Conservation (phyloP, 2,329 filamentous ascomycete genomes). For the Ophiostoma triangulosporum region DNA sequence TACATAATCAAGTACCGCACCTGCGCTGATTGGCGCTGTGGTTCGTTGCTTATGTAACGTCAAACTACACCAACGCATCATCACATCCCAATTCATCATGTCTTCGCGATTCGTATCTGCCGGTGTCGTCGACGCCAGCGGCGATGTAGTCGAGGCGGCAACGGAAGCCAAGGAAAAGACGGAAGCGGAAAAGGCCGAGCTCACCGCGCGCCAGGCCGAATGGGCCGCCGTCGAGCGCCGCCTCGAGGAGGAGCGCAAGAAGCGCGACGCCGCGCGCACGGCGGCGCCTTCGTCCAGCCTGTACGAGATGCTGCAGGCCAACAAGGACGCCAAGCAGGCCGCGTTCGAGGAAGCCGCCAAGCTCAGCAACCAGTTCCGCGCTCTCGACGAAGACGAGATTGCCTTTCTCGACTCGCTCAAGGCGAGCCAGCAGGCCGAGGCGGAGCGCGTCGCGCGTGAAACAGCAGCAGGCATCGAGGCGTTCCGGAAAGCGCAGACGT, state of each 20-base stretch:
- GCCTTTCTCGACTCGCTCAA: conserved; percentile 55
- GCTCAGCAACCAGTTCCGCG: conserved; percentile 63
- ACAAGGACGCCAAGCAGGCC: conserved; percentile 76
- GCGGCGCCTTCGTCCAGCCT: conserved; percentile 36
- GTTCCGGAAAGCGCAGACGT: conserved; percentile 31
- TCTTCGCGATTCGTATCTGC: conserved; percentile 42
- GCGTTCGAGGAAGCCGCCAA: conserved; percentile 63
- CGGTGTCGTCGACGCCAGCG: conserved; percentile 33
- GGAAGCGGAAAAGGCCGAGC: conserved; percentile 1
- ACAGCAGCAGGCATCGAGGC: conserved; percentile 40
- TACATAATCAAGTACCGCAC: no score
- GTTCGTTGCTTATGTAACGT: not conserved
- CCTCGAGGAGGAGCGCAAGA: conserved; percentile 45
- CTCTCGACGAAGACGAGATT: conserved; percentile 66
- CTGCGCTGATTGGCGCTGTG: no score
- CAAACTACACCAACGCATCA: not conserved
- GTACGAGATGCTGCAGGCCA: conserved; percentile 65
- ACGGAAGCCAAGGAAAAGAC: not conserved
- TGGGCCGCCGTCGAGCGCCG: conserved; percentile 54
- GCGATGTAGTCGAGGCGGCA: conserved; percentile 11
- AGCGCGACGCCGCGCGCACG: conserved; percentile 32
- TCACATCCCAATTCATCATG: conserved; percentile 22
- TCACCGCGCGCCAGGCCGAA: conserved; percentile 23
- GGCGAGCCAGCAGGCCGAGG: conserved; percentile 35
- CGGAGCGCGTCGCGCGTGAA: conserved; percentile 40